Percentiles rank a stretch among this genome's conserved stretches.
phyloP scores from a whole-genome alignment of 2,329 filamentous ascomycete genomes.

The Arthroderma sp. region DNA sequence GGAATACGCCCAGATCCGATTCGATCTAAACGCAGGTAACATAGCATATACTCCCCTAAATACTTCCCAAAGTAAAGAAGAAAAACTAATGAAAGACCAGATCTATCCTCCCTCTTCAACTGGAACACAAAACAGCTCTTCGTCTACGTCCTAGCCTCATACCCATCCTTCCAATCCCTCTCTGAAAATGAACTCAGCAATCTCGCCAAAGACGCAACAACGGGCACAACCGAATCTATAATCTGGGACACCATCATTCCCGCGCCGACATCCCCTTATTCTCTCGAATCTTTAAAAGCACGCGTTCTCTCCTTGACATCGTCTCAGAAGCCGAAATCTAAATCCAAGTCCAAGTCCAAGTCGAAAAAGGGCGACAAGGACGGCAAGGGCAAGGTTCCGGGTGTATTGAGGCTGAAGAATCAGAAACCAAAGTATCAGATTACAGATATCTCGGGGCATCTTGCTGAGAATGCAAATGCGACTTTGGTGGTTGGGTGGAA shows the following conservation, averaged over 20 bases:
- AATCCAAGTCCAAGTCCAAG: slow-evolving; percentile 7
- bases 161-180: slow-evolving; percentile 30
- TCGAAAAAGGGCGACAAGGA: slow-evolving; percentile 11
- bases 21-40: slow-evolving; percentile 67
- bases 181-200: background rate
- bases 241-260: slow-evolving; percentile 64
- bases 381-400: slow-evolving; percentile 26
- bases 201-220: slow-evolving; percentile 21
- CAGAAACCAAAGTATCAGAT: slow-evolving; percentile 95
- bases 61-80: background rate
- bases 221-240: slow-evolving; percentile 23
- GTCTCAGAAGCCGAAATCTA: slow-evolving; percentile 13
- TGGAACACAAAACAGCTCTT: slow-evolving; percentile 99
- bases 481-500: slow-evolving; percentile 82
- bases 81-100: slow-evolving; percentile 26
- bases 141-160: slow-evolving; percentile 79
- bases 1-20: slow-evolving; percentile 89
- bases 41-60: slow-evolving; percentile 9
- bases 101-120: slow-evolving; percentile 84
- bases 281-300: slow-evolving; percentile 25
- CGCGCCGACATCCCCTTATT: slow-evolving; percentile 37
- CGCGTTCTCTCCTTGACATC: slow-evolving; percentile 13
- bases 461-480: slow-evolving; percentile 62
- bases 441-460: slow-evolving; percentile 69
- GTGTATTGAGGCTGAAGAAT: slow-evolving; percentile 63